Conservation (phyloP, 192 early-diverging fungal species). For the Funneliformis mosseae region DNA sequence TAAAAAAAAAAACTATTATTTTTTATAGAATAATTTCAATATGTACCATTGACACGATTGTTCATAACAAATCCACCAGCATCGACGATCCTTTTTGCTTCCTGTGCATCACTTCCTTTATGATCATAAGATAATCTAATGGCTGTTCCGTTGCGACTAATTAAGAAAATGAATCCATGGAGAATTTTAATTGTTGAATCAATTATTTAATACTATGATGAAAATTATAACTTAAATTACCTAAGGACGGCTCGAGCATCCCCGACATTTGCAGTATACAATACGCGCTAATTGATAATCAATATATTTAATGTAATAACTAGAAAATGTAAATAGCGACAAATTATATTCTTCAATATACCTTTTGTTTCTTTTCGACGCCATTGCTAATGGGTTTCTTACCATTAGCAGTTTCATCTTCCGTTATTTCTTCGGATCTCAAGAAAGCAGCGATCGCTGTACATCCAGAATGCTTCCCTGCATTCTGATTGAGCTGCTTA, state of each 20-base stretch:
- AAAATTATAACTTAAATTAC: conserved; percentile 43
- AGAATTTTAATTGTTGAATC: background rate
- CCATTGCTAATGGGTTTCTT: background rate
- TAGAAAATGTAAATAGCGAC: background rate
- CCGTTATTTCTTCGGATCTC: conserved; percentile 42
- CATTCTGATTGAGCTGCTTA: conserved; percentile 72
- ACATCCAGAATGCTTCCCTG: conserved; percentile 85
- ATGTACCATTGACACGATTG: conserved; percentile 90
- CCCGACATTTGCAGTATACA: conserved; percentile 96
- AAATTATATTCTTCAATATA: background rate
- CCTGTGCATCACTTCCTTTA: conserved; percentile 90
- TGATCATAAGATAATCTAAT: conserved; percentile 95
- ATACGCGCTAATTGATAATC: conserved; percentile 57
- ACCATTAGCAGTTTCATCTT: background rate
- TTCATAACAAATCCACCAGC: conserved; percentile 97
- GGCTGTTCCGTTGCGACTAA: conserved; percentile 76
- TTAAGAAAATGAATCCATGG: background rate
- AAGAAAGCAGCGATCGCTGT: conserved; percentile 88
- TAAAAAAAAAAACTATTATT: conserved; percentile 9
- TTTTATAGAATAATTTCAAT: background rate
- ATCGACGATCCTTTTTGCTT: conserved; percentile 90
- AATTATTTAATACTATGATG: background rate
- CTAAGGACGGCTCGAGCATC: conserved; percentile 94
- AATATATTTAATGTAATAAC: background rate
- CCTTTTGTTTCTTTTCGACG: conserved; percentile 27